Conservation (phyloP, 331 rosid genomes). For the Rosa hybrid region DNA sequence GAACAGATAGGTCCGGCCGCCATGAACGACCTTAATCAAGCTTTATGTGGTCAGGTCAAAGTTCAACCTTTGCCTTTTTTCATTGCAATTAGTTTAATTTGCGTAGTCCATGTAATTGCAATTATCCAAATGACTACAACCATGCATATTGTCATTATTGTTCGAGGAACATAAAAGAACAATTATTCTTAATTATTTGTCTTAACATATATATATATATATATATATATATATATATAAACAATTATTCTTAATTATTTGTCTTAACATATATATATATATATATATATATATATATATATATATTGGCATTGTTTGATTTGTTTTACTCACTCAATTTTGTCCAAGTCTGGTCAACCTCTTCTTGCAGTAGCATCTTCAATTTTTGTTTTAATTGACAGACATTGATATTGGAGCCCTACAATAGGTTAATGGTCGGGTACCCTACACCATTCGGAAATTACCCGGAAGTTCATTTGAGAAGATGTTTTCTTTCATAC, state of each 20-base stretch:
- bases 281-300: too few relatives aligned
- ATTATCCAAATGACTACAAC: not conserved
- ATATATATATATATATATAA: not conserved
- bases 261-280: not conserved
- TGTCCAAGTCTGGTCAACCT: not conserved
- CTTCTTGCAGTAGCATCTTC: not conserved
- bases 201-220: not conserved
- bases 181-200: not conserved
- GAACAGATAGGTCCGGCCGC: not conserved
- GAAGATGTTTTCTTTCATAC: too few relatives aligned
- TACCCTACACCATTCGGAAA: too few relatives aligned
- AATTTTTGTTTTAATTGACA: not conserved
- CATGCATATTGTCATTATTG: not conserved
- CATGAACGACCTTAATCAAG: not conserved
- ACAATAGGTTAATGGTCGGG: too few relatives aligned
- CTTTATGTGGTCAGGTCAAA: not conserved
- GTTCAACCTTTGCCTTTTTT: not conserved
- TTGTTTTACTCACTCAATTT: not conserved
- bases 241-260: not conserved
- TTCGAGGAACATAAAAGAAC: not conserved
- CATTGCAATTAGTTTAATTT: not conserved
- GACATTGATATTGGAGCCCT: too few relatives aligned
- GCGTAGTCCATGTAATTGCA: not conserved
- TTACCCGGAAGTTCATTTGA: too few relatives aligned
- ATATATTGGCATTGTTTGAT: not conserved